phyloP scores from a whole-genome alignment of 305 asterid species.

The Fraxinus velutina region DNA sequence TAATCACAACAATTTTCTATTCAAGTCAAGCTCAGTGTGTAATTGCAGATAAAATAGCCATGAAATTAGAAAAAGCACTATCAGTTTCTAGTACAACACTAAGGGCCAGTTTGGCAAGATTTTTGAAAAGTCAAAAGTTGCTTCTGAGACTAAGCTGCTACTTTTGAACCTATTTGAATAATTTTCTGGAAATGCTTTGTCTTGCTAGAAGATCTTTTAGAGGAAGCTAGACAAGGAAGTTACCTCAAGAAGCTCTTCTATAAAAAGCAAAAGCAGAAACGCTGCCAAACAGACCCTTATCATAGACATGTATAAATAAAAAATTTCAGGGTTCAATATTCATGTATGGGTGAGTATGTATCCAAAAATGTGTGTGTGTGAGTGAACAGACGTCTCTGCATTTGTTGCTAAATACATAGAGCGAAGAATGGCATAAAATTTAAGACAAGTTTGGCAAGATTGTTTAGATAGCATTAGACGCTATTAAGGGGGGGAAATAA shows the following conservation, averaged over 20 bases:
- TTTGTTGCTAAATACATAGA: neutral
- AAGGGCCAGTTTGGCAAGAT: neutral
- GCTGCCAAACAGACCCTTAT: neutral
- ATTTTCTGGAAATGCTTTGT: neutral
- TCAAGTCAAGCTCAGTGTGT: neutral
- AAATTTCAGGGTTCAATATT: neutral
- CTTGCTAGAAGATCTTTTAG: neutral
- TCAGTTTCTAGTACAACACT: neutral
- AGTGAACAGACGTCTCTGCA: neutral
- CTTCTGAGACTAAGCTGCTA: neutral
- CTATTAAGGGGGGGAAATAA: neutral
- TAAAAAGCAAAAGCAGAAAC: neutral
- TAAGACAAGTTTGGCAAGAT: neutral
- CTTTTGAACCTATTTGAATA: neutral
- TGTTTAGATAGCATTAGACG: neutral
- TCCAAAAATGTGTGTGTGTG: neutral
- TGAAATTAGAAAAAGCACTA: neutral
- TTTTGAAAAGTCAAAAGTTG: neutral
- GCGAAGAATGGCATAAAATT: neutral
- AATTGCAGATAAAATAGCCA: constrained; percentile 2
- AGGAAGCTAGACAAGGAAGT: neutral
- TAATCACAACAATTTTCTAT: neutral
- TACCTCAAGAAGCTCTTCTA: neutral
- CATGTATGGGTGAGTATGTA: neutral
- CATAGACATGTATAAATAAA: neutral